phyloP scores from a whole-genome alignment of 257 asterid species.

The Solanum okadae region DNA sequence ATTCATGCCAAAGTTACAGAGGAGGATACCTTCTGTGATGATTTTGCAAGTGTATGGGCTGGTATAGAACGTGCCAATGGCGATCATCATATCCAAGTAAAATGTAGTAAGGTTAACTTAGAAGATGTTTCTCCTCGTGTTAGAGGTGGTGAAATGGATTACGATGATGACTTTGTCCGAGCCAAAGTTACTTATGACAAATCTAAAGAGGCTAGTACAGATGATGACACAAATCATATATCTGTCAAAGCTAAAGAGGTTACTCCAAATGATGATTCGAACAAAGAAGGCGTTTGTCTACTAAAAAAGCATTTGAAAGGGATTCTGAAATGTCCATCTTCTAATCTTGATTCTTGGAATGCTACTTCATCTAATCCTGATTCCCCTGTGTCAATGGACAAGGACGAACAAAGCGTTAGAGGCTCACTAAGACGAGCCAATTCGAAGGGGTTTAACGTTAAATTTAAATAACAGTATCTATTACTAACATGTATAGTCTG shows the following conservation, averaged over 20 bases:
- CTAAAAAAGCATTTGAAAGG: slow-evolving; percentile 40
- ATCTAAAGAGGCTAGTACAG: not conserved
- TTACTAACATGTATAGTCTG: not conserved
- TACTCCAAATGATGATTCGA: slow-evolving; percentile 1
- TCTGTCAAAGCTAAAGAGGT: not conserved
- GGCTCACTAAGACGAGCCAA: slow-evolving; percentile 42
- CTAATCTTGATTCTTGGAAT: slow-evolving; percentile 6
- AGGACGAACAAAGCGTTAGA: not conserved
- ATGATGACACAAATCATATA: slow-evolving; percentile 9
- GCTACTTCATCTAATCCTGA: slow-evolving; percentile 5
- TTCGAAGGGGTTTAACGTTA: slow-evolving; percentile 63
- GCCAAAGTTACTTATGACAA: not conserved
- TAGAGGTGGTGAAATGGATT: not conserved
- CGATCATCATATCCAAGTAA: not conserved
- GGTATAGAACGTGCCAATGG: not conserved
- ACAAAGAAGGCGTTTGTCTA: not conserved
- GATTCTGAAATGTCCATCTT: slow-evolving; percentile 43
- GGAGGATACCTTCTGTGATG: slow-evolving; percentile 1
- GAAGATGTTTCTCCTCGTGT: not conserved
- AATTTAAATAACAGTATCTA: slow-evolving; percentile 21
- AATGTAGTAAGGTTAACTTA: not conserved
- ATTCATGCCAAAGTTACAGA: slow-evolving; percentile 5
- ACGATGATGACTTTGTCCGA: not conserved
- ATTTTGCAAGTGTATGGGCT: not conserved
- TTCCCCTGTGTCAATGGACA: slow-evolving; percentile 10